phyloP scores from a whole-genome alignment of 2,329 filamentous ascomycete species.

The Nemania sp. region DNA sequence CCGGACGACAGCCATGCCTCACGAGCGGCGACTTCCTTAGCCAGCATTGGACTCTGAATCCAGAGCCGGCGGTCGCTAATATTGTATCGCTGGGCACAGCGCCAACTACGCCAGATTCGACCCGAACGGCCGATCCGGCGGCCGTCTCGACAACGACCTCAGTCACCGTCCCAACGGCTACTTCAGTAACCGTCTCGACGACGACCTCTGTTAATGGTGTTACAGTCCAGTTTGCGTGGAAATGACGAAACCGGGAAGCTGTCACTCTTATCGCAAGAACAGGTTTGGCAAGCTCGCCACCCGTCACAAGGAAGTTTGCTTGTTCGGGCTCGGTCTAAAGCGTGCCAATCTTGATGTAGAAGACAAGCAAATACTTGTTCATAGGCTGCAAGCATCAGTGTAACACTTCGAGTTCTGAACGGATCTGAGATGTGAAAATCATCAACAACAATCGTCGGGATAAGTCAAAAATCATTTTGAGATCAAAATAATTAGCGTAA shows the following conservation, averaged over 20 bases:
- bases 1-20: not conserved
- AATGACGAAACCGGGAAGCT: not conserved
- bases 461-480: too few species aligned
- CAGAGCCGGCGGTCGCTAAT: not conserved
- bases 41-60: slow-evolving; percentile 5
- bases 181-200: not conserved
- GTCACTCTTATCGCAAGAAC: too few species aligned
- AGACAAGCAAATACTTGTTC: too few species aligned
- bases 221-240: not conserved
- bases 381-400: too few species aligned
- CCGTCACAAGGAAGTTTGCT: too few species aligned
- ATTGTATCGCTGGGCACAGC: not conserved
- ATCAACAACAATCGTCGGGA: too few species aligned
- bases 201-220: not conserved
- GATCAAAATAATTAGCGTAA: too few species aligned
- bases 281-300: too few species aligned
- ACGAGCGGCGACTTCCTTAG: not conserved
- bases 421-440: too few species aligned
- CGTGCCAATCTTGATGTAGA: too few species aligned
- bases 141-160: not conserved
- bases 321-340: too few species aligned
- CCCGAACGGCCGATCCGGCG: not conserved
- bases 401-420: too few species aligned
- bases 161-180: not conserved
- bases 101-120: not conserved